phyloP scores from a whole-genome alignment of 768 basidiomycete species.

The Serendipita indica region DNA sequence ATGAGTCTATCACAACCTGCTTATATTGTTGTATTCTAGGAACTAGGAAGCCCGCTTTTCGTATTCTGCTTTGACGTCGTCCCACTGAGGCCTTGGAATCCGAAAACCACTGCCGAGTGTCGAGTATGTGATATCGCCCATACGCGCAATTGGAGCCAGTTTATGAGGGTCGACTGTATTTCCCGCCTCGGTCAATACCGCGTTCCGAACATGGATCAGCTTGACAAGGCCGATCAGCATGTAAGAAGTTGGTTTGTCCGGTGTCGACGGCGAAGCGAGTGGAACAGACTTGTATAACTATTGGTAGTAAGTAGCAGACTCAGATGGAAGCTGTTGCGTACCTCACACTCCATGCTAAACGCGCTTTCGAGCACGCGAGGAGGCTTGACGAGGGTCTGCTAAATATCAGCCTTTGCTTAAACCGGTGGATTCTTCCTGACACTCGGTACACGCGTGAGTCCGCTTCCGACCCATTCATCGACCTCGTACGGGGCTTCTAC shows the following conservation, averaged over 20 bases:
- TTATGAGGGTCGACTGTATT: constrained; percentile 31
- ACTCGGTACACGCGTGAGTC: constrained; percentile 38
- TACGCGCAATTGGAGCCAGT: constrained; percentile 35
- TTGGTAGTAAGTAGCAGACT: background rate
- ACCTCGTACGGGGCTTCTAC: constrained; percentile 38
- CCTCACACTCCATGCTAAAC: constrained; percentile 48
- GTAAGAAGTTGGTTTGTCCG: background rate
- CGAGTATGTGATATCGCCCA: constrained; percentile 42
- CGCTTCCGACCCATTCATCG: constrained; percentile 48
- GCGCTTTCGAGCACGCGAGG: constrained; percentile 43
- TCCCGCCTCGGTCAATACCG: constrained; percentile 8
- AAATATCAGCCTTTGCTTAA: background rate
- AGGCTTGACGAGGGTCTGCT: constrained; percentile 34
- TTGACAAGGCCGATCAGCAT: constrained; percentile 42
- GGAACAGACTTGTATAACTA: constrained; percentile 1
- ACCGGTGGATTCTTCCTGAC: constrained; percentile 31
- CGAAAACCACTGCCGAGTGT: constrained; percentile 34
- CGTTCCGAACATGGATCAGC: constrained; percentile 35
- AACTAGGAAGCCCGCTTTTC: constrained; percentile 3
- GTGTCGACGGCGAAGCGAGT: background rate
- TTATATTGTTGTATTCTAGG: background rate
- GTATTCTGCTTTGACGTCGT: constrained; percentile 24
- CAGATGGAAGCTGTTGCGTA: constrained; percentile 16
- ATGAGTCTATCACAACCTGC: background rate
- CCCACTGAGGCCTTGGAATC: constrained; percentile 30